Base-by-base conservation (phyloP, 2,329 filamentous ascomycete species). In the Cladosporium sp. region DNA sequence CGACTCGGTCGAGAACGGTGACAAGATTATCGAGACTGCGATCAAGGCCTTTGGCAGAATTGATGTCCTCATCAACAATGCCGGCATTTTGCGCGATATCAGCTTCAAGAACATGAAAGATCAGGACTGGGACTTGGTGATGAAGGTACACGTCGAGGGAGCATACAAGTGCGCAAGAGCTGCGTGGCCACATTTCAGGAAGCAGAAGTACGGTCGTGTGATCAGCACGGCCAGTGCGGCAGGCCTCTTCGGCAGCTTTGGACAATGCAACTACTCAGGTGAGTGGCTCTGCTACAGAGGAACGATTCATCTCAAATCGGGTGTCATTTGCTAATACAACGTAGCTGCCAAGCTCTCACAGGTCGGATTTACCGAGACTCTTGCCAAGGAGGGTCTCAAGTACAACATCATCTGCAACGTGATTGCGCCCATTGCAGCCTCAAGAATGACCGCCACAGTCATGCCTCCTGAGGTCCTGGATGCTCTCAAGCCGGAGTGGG, bases 101-200 rank as follows among this genome's bases (percentile, higher is more conserved):
- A 94, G 92, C 86, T 98, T 99, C 85, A 97, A 97, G 87, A 98
- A 98, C 83, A 96, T 98, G 87, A 95, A 90, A 80, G 95, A 99
- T 79, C 82, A 90, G 77, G 95, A 99, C 80, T 99, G 95, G 95
- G 94, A 99, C 78, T 83, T 97, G 72, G 91, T 97, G 78, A 92
- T 94, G 81, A 90, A 88, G 78, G 94, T 98, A 66, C 94, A 99
- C 81, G 89, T 97, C 74, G 91, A 88, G 77, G 95, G 95, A 73
- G 90, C 93, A 75, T 99, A 96, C 86, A 98, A 97, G 87, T 96
- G 92, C 79, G 87, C 95, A 68, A 90, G 89, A 79, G 95, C 95
- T 69, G 95, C 95, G 62, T 99, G 95, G 94, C 93, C 94, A 67
- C 86, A 98, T 81, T 98, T 99, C 87, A 88, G 94, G 77, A 98